phyloP scores from a whole-genome alignment of 2,329 filamentous ascomycete species.

The Exophiala dermatitidis region DNA sequence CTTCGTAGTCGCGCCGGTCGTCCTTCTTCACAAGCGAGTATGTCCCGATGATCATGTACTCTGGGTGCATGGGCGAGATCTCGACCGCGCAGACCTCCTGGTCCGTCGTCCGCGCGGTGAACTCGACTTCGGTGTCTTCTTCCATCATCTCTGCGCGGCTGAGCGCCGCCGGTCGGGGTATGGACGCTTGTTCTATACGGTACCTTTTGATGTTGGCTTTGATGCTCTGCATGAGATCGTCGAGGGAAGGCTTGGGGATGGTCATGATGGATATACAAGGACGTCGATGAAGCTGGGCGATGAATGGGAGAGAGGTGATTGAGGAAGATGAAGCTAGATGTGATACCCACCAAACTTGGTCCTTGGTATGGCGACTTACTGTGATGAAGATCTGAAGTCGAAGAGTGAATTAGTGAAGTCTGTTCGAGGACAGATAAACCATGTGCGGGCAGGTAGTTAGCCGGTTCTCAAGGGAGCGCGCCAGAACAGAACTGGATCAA shows the following conservation, averaged over 20 bases:
- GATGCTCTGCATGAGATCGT: slow-evolving; percentile 9
- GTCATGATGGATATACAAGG: slow-evolving; percentile 29
- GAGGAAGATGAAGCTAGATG: too few species aligned
- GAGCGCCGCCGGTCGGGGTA: too few species aligned
- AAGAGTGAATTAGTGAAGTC: too few species aligned
- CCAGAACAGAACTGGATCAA: too few species aligned
- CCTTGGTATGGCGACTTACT: too few species aligned
- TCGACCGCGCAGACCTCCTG: slow-evolving; percentile 24
- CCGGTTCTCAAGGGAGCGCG: too few species aligned
- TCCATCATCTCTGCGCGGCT: slow-evolving; percentile 1
- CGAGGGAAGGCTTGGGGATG: slow-evolving; percentile 7
- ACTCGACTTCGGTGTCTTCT: slow-evolving; percentile 8
- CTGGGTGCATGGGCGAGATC: slow-evolving; percentile 19
- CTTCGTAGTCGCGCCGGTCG: slow-evolving; percentile 8
- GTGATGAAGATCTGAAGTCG: too few species aligned
- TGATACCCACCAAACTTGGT: too few species aligned
- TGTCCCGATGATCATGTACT: slow-evolving; percentile 25
- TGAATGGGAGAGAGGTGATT: not conserved
- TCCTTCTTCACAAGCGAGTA: slow-evolving; percentile 22
- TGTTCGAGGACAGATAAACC: too few species aligned
- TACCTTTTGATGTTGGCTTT: slow-evolving; percentile 13
- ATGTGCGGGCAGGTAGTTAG: too few species aligned
- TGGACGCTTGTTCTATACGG: slow-evolving; percentile 4
- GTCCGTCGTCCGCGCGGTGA: slow-evolving; percentile 12
- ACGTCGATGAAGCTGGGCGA: not conserved